A percentile compares a stretch with the other conserved stretches of the same genome.
phyloP scores from a whole-genome alignment of 2,329 filamentous ascomycete genomes.

The Venturia pyrina region DNA sequence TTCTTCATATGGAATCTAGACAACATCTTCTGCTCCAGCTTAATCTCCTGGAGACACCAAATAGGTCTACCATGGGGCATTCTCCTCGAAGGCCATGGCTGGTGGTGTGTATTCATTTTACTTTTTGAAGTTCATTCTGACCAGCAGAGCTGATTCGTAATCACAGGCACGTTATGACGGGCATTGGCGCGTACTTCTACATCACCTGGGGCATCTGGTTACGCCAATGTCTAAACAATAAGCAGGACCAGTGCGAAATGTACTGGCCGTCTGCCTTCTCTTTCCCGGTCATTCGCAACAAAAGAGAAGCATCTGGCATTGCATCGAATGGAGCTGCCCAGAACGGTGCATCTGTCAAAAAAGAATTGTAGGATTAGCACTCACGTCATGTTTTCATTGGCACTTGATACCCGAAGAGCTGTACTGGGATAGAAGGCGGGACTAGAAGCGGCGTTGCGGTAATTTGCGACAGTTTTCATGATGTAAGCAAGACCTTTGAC shows the following conservation, averaged over 20 bases:
- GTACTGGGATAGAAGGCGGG: background rate
- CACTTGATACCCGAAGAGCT: slow-evolving; percentile 4
- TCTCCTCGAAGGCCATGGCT: slow-evolving; percentile 61
- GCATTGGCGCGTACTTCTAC: slow-evolving; percentile 73
- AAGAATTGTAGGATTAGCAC: background rate
- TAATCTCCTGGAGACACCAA: slow-evolving; percentile 55
- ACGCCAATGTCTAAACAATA: slow-evolving; percentile 62
- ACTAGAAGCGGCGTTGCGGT: background rate
- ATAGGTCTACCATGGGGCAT: slow-evolving; percentile 73
- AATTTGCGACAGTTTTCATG: background rate
- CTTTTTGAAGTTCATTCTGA: background rate
- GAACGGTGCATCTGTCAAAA: background rate
- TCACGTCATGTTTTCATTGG: background rate
- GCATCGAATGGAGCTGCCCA: background rate
- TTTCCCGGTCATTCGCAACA: slow-evolving; percentile 29
- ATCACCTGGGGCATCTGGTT: slow-evolving; percentile 79
- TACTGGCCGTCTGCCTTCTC: slow-evolving; percentile 55
- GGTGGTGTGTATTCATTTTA: slow-evolving; percentile 45
- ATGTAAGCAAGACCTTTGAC: too few species aligned
- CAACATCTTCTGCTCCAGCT: slow-evolving; percentile 59
- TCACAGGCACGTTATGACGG: slow-evolving; percentile 66
- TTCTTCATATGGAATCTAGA: slow-evolving; percentile 73
- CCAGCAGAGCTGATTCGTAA: background rate
- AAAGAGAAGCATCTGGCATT: background rate
- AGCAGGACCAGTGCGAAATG: slow-evolving; percentile 61